Percentiles rank a stretch among this genome's conserved stretches.
Conservation (phyloP, 2,329 filamentous ascomycete species). For the Amylocarpus encephaloides region DNA sequence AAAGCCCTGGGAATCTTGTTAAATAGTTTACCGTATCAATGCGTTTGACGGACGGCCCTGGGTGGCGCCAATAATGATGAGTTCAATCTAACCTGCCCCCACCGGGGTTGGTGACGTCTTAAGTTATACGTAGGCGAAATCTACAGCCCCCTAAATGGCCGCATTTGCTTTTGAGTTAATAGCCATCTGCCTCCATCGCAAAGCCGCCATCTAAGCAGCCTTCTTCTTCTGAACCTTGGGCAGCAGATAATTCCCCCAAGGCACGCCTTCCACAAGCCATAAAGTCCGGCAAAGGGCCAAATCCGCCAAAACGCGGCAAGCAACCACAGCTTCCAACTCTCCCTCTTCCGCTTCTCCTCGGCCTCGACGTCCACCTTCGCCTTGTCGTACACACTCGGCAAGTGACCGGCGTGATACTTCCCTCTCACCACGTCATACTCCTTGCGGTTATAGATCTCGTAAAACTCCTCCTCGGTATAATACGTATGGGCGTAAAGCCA, state of each 20-base stretch:
- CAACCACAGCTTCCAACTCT: conserved; percentile 31
- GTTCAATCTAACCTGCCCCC: too few species aligned
- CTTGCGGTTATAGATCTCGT: conserved; percentile 50
- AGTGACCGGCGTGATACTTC: conserved; percentile 56
- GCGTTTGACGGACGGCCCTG: too few species aligned
- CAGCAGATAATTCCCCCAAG: conserved; percentile 28
- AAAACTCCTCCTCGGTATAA: conserved; percentile 66
- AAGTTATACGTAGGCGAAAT: too few species aligned
- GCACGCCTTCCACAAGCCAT: conserved; percentile 25
- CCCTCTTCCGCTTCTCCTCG: conserved; percentile 21
- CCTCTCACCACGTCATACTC: conserved; percentile 56
- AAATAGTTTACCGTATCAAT: too few species aligned
- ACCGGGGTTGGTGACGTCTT: too few species aligned
- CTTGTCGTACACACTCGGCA: conserved; percentile 69
- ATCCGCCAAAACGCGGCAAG: conserved; percentile 26
- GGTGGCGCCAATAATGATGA: too few species aligned
- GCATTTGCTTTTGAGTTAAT: too few species aligned
- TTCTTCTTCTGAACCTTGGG: conserved; percentile 8
- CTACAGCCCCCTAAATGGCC: too few species aligned
- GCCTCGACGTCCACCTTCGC: conserved; percentile 48
- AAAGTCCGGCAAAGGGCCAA: conserved; percentile 29
- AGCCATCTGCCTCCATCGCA: too few species aligned
- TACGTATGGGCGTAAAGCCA: conserved; percentile 84
- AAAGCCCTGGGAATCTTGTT: too few species aligned
- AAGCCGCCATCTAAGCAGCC: neutral